Evolutionary conservation across 2,329 filamentous ascomycete species (phyloP), one percentile per base, ranked within the genome.

Genomic region (Trichoderma pleuroti): DNA sequence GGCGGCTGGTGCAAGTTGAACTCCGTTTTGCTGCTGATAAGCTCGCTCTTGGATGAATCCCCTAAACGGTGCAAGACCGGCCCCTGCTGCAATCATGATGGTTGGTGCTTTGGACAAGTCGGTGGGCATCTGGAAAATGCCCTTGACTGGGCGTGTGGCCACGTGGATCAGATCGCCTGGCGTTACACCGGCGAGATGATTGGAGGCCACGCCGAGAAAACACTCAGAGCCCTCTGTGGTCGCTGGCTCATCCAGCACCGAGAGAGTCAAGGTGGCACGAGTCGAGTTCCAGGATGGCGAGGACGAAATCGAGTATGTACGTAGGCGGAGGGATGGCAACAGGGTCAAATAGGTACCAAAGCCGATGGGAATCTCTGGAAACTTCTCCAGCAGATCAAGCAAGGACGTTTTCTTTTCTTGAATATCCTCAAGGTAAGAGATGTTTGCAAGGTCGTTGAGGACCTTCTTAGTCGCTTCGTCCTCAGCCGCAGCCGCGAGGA

Each of bases 301-400:
- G 0, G 90, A 92, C 0, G 91, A 92, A 75, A 93, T 92, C 8
- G 88, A 91, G 74, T 82, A 82, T 70, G 81, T 80, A 0, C 81
- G 75, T 2, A 77, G 74, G 3, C 80, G 75, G 86, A 93, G 90
- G 0, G 90, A 87, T 0, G 89, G 88, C 1, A 92, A 85, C 82
- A 91, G 87, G 16, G 84, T 82, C 9, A 93, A 81, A 78, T 90
- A 92, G 11, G 85, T 81, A 3, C 84, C 84, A 24, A 93, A 82
- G 0, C 89, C 82, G 0, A 92, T 78, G 1, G 84, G 77, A 24
- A 90, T 83, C 0, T 80, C 77, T 0, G 85, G 82, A 75, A 87
- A 87, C 14, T 84, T 83, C 74, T 90, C 87, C 0, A 92, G 83
- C 3, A 92, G 80, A 72, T 92, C 89, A 1, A 92, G 81, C 0